Conservation (phyloP, 495 filamentous ascomycete genomes). For the Chaetomium fimeti region DNA sequence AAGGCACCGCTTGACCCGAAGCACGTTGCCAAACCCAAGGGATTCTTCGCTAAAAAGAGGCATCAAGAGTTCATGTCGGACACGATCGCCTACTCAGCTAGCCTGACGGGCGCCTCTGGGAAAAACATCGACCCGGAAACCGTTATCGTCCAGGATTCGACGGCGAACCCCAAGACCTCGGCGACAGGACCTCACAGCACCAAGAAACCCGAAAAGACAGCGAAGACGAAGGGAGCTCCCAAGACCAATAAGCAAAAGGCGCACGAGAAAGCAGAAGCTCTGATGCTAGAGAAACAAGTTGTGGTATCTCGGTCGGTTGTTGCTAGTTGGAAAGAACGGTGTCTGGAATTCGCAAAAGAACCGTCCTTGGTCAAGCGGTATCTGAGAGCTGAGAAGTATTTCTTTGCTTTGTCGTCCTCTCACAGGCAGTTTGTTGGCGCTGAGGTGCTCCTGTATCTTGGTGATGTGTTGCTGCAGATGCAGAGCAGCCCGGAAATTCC, state of each 20-base stretch:
- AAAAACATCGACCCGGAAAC: constrained; percentile 62
- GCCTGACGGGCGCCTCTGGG: constrained; percentile 63
- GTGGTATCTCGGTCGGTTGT: constrained; percentile 20
- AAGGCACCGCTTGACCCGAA: constrained; percentile 52
- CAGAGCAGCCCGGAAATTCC: constrained; percentile 16
- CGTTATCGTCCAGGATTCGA: constrained; percentile 46
- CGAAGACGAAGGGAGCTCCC: constrained; percentile 27
- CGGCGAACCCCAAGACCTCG: constrained; percentile 25
- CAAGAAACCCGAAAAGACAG: constrained; percentile 20
- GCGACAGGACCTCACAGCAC: constrained; percentile 14
- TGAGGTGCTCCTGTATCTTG: constrained; percentile 50
- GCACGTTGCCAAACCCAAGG: constrained; percentile 24
- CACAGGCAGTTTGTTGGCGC: constrained; percentile 38
- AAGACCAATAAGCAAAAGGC: constrained; percentile 20
- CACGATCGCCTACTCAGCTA: constrained; percentile 66
- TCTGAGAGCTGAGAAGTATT: constrained; percentile 47
- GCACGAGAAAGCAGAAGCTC: constrained; percentile 28
- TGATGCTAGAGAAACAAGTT: constrained; percentile 29
- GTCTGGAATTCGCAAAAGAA: constrained; percentile 35
- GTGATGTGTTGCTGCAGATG: constrained; percentile 42
- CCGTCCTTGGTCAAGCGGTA: constrained; percentile 38
- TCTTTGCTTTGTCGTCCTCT: constrained; percentile 32
- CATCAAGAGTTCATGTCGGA: constrained; percentile 60
- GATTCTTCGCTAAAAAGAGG: constrained; percentile 33
- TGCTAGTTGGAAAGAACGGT: constrained; percentile 27